These are phyloP conservation scores for Basipetospora chlamydospora DNA, from an alignment of 2,329 filamentous ascomycete genomes.

Conservation along the genomic window DNA sequence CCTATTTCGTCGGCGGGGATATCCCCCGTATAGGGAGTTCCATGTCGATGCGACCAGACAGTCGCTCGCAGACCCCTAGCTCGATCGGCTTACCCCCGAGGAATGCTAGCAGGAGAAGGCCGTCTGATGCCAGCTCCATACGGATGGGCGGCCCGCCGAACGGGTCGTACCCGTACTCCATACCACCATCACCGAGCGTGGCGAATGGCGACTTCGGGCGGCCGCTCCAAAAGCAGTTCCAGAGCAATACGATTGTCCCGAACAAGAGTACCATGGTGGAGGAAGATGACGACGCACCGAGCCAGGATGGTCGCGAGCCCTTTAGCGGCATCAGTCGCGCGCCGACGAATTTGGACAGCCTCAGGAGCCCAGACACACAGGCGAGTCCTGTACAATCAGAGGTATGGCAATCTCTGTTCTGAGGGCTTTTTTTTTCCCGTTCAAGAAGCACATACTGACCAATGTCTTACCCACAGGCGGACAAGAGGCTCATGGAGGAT, in stretches of 20 bases:
- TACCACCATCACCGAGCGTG: slow-evolving; percentile 45
- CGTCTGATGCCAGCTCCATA: slow-evolving; percentile 50
- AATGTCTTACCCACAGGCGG: slow-evolving; percentile 13
- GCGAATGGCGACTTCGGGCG: slow-evolving; percentile 53
- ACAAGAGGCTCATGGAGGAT: slow-evolving; percentile 63
- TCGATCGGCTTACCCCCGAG: slow-evolving; percentile 40
- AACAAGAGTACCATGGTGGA: slow-evolving; percentile 98
- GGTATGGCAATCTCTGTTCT: slow-evolving; percentile 15
- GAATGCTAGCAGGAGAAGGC: slow-evolving; percentile 37
- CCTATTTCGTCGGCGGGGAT: slow-evolving; percentile 58
- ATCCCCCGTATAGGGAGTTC: slow-evolving; percentile 56
- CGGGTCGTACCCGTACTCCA: slow-evolving; percentile 25
- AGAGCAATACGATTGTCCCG: slow-evolving; percentile 90
- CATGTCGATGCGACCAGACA: slow-evolving; percentile 47
- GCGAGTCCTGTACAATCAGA: slow-evolving; percentile 22
- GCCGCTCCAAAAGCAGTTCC: slow-evolving; percentile 76
- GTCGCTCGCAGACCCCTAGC: slow-evolving; percentile 48
- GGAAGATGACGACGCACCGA: slow-evolving; percentile 61
- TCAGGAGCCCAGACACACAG: slow-evolving; percentile 16
- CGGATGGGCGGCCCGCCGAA: slow-evolving; percentile 20
- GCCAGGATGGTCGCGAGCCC: slow-evolving; percentile 35
- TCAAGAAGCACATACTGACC: background rate
- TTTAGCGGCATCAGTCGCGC: slow-evolving; percentile 28
- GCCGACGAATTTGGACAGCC: slow-evolving; percentile 10
- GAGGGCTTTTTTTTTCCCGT: background rate